Evolutionary conservation across 495 filamentous ascomycete species (phyloP).

Genomic region (Entonaema liquescens): DNA sequence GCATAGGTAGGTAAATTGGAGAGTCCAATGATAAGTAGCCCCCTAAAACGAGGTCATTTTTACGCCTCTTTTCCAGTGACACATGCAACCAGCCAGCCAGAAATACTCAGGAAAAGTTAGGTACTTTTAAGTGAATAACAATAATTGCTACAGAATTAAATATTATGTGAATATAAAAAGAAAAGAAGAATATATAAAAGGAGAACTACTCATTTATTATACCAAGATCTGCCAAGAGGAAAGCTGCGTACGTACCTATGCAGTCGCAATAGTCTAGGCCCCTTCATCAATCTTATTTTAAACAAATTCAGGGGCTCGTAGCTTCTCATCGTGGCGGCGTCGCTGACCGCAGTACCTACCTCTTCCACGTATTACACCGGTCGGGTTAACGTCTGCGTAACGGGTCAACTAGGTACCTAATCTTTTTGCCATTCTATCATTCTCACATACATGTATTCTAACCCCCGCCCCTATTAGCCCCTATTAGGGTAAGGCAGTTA

Average conservation of each 20-base stretch:
- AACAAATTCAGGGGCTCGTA: conserved; percentile 28
- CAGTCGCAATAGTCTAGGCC: not conserved
- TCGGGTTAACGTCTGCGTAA: not conserved
- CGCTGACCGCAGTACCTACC: conserved; percentile 21
- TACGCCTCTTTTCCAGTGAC: conserved; percentile 4
- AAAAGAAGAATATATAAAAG: not conserved
- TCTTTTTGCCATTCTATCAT: no score
- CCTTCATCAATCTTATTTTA: conserved; percentile 29
- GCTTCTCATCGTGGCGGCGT: conserved; percentile 26
- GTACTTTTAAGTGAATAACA: not conserved
- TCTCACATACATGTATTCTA: no score
- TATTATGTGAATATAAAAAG: not conserved
- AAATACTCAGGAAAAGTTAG: not conserved
- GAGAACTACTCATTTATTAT: not conserved
- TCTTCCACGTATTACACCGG: conserved; percentile 3
- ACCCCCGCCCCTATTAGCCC: no score
- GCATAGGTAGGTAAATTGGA: not conserved
- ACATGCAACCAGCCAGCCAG: not conserved
- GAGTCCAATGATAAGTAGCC: not conserved
- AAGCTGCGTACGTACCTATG: not conserved
- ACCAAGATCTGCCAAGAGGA: not conserved
- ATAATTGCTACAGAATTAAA: not conserved
- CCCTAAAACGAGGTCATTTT: conserved; percentile 1
- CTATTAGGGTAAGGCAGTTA: no score
- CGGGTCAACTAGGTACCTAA: not conserved